These are phyloP conservation scores for Gloeopeniophorella convolvens DNA, from an alignment of 768 basidiomycete species.

Conservation along the genomic window DNA sequence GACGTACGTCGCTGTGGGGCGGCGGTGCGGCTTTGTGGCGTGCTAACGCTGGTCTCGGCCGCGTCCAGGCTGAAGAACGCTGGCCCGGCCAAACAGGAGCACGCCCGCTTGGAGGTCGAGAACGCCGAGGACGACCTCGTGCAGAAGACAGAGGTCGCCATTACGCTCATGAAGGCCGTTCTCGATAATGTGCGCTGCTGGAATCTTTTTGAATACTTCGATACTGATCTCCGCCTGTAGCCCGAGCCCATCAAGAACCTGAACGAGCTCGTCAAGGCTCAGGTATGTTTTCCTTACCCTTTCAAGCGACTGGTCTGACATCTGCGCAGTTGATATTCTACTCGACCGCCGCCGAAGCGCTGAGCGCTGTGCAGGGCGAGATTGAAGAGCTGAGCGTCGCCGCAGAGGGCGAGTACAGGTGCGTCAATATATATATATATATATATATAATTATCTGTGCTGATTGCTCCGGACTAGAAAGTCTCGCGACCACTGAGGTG, in stretches of 20 bases:
- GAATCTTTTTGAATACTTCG: not conserved
- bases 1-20: conserved; percentile 44
- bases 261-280: conserved; percentile 87
- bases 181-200: conserved; percentile 80
- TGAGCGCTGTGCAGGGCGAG: conserved; percentile 80
- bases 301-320: not conserved
- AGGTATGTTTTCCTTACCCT: conserved; percentile 35
- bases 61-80: conserved; percentile 71
- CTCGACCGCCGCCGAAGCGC: conserved; percentile 69
- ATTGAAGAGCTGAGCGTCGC: conserved; percentile 90
- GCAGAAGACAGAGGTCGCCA: conserved; percentile 96
- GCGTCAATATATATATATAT: not conserved
- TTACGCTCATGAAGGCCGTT: conserved; percentile 96
- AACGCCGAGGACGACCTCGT: conserved; percentile 95
- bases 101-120: conserved; percentile 86
- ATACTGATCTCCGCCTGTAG: conserved; percentile 33
- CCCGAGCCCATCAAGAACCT: conserved; percentile 95
- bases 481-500: conserved; percentile 82
- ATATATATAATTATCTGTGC: not conserved
- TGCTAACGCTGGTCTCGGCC: conserved; percentile 3
- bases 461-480: conserved; percentile 44
- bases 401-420: conserved; percentile 95
- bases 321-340: conserved; percentile 59
- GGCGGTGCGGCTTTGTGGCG: too few species aligned
- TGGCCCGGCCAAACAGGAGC: conserved; percentile 73